These are phyloP conservation scores for Coniferiporia weirii DNA, from an alignment of 1,284 basidiomycete species.

Conservation along the genomic window DNA sequence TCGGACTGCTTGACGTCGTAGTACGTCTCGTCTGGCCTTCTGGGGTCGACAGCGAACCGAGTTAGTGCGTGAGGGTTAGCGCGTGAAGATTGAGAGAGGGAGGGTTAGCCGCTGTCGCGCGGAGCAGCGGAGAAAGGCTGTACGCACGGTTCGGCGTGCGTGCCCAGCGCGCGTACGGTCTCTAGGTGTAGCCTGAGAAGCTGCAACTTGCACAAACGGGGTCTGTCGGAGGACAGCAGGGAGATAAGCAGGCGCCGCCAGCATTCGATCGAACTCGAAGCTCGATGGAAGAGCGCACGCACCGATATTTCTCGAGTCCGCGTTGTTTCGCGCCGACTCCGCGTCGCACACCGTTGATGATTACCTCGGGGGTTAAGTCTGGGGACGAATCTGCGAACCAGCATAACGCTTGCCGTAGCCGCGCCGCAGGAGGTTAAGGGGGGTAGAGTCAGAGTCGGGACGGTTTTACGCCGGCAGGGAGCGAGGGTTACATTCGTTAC, in stretches of 20 bases:
- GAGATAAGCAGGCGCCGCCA: neutral
- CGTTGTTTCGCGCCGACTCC: conserved; percentile 69
- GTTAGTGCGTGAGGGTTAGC: too few species aligned
- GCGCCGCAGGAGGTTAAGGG: too few species aligned
- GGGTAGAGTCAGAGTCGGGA: neutral
- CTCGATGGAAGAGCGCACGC: conserved; percentile 12
- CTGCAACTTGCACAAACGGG: conserved; percentile 44
- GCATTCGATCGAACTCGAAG: neutral
- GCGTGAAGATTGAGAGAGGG: too few species aligned
- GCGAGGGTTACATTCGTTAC: conserved; percentile 54
- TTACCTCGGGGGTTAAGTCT: conserved; percentile 40
- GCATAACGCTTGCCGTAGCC: conserved; percentile 47
- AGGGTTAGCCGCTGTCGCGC: too few species aligned
- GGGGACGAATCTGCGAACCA: conserved; percentile 53
- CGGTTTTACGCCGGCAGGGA: conserved; percentile 18
- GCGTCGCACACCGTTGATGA: conserved; percentile 73
- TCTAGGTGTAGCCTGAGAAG: conserved; percentile 39
- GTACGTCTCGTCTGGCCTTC: conserved; percentile 28
- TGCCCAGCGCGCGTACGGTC: conserved; percentile 21
- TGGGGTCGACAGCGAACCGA: too few species aligned
- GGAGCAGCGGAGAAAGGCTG: neutral
- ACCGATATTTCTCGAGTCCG: conserved; percentile 58
- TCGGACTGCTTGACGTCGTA: conserved; percentile 28
- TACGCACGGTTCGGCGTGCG: conserved; percentile 16
- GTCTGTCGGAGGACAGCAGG: conserved; percentile 31